Evolutionary conservation across 208 protist genomes (phyloP).

Genomic region (Trypanosoma mega): DNA sequence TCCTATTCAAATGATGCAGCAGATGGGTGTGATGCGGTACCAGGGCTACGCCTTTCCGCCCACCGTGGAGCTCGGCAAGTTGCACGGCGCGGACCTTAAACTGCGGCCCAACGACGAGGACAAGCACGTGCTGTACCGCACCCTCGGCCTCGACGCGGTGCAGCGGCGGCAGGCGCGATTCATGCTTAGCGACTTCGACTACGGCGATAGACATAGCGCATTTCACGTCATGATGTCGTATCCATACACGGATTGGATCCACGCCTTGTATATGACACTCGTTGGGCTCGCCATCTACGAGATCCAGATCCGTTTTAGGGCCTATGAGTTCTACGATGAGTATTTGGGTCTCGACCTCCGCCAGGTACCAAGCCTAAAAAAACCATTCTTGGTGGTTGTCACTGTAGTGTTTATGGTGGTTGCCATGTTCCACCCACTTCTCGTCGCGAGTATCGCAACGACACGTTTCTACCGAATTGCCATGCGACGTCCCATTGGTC

Average conservation of each 20-base stretch:
- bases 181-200: constrained; percentile 87
- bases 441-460: constrained; percentile 80
- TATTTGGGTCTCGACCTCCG: constrained; percentile 84
- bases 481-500: constrained; percentile 78
- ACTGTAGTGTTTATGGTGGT: constrained; percentile 71
- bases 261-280: constrained; percentile 80
- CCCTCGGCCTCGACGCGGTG: constrained; percentile 65
- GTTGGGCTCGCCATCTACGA: constrained; percentile 70
- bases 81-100: constrained; percentile 40
- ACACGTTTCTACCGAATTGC: constrained; percentile 81
- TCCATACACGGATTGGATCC: constrained; percentile 86
- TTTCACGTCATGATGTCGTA: constrained; percentile 93
- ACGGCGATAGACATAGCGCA: constrained; percentile 66
- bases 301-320: constrained; percentile 57
- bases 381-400: constrained; percentile 60
- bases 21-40: constrained; percentile 75
- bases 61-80: constrained; percentile 66
- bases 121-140: constrained; percentile 63
- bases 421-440: constrained; percentile 73
- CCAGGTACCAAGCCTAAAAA: constrained; percentile 71
- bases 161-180: constrained; percentile 84
- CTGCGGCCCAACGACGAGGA: constrained; percentile 25
- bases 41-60: constrained; percentile 88
- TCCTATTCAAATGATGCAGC: constrained; percentile 77
- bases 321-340: constrained; percentile 88